Base-by-base conservation (phyloP, 805 yeast species). In the Brettanomyces naardenensis region DNA sequence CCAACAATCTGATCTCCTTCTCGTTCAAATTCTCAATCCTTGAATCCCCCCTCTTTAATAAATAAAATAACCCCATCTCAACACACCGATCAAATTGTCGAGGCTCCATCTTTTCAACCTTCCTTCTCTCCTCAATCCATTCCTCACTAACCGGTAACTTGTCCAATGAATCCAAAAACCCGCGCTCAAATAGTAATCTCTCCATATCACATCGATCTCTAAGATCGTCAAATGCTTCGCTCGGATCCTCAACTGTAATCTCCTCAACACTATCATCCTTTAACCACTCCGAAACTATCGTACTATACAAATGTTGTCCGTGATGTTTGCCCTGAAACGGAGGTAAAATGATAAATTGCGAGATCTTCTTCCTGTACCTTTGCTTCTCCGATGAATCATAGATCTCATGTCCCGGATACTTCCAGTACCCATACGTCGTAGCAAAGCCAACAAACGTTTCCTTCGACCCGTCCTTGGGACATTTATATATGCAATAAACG, bases 171-270 rank as follows among this genome's bases (percentile, higher is more conserved):
- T 53, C 42, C 21, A 68, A 51, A 33, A 62, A 49, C 1, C 43
- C 44, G 4, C 62, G 59, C 1, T 43, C 42, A 19, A 56, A 49
- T 27, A 59, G 56, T 23, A 80, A 55, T 47, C 79, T 62, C 40
- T 62, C 59, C 46, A 87, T 64, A 52, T 92, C 97, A 44, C 78
- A 71, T 23, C 90, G 65, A 54, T 92, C 97, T 41, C 98, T 70
- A 47, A 92, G 64, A 52, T 85, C 94, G 53, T 92, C 98, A 61
- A 92, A 90, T 26, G 77, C 75, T 54, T 88, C 96, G 52, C 82
- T 84, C 3, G 97, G 97, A 56, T 92, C 98, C 56, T 92, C 97
- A 4, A 92, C 87, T 0, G 90, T 86, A 28, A 92, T 70, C 49
- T 89, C 95, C 25, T 63, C 59, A 19, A 88, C 75, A 2, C 52